Base-by-base conservation (phyloP, 768 basidiomycete genomes). In the Boletus barrowsii region DNA sequence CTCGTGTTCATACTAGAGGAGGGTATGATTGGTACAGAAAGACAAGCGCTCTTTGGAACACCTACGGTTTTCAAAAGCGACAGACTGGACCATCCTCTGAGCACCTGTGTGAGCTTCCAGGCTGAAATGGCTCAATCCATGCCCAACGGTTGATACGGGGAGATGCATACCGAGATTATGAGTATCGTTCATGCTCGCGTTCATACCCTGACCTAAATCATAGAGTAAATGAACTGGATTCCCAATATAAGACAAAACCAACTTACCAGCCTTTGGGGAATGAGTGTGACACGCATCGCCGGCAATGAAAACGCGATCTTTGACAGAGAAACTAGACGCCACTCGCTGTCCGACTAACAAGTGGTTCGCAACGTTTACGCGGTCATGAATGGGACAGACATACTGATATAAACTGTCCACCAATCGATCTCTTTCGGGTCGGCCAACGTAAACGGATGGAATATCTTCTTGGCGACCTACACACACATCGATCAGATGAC, bases 191-290 rank as follows among this genome's bases (percentile, higher is more conserved):
- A 46, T 46, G 32, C 45, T 35, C 0, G 45, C 30, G 26, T 46
- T 32, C 45, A 46, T 46, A 20, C 49, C 49, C 40, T 51, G 49
- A 26, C 49, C 49, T 51, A n/a, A 8, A 30, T n/a, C 39, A 40
- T 5, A n/a, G 18, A 49, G 22, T 10, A 10, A 11, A 30, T 17
- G 5, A 49, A 15, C 14, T 18, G 5, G 14, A 20, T 24, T 33
- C 20, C n/a, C 39, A 10, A 13, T 8, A 8, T 26, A 33, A 35
- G 14, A 14, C 14, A 14, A 6, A 35, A 3, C 0, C 6, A 14
- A 35, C 33, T 35, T 6, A 35, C 33, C 33, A 35, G 33, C 33
- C 14, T 35, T 35, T 35, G 33, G 33, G 11, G 33, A 35, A 14
- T 35, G 33, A 11, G 33, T 35, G 6, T 35, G 33, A 14, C 33